Base-by-base conservation (phyloP, 2,329 filamentous ascomycete genomes). In the Daldinia sp. region DNA sequence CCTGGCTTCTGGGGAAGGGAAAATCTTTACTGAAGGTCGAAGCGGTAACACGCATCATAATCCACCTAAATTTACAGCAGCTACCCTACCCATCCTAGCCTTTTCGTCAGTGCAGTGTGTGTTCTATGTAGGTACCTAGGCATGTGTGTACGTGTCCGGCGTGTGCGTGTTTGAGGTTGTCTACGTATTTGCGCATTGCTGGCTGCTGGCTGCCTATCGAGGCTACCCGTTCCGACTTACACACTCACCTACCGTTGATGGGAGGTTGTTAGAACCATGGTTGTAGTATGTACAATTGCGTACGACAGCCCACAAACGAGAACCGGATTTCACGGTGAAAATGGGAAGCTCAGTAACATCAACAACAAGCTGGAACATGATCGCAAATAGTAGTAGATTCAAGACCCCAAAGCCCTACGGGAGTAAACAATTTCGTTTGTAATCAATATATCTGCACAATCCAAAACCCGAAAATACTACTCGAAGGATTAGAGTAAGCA, bases 171-270 rank as follows among this genome's bases (percentile, higher is more conserved):
- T 35, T 57, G 46, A 60, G 59, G 35, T 33, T 28, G 59, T 41
- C 57, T 64, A 64, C 60, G 46, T 54, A 65, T 51, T 26, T 68
- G 56, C 58, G 39, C 60, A 66, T 68, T 68, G 33, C 33, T 9
- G 9, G 33, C 33, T 35, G 62, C 60, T 55, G 68, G 60, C 70
- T 70, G 60, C 70, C 70, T 70, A 70, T 72, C 63, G 60, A 70
- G 67, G 67, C 60, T 46, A 2, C 20, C 51, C 41, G 62, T 57
- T 41, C 62, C 70, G 66, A 57, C 30, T 44, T 44, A 41, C 6
- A 64, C 37, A 51, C 65, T 57, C 37, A 51, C 65, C 54, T 67
- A 44, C 60, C 53, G 35, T 55, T 60, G 66, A 69, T 37, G 60
- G 60, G 65, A 68, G 51, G 42, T 66, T 60, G 56, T 56, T 68